Base-by-base conservation (phyloP, 179 eudicot genomes). In the Silene coronaria region DNA sequence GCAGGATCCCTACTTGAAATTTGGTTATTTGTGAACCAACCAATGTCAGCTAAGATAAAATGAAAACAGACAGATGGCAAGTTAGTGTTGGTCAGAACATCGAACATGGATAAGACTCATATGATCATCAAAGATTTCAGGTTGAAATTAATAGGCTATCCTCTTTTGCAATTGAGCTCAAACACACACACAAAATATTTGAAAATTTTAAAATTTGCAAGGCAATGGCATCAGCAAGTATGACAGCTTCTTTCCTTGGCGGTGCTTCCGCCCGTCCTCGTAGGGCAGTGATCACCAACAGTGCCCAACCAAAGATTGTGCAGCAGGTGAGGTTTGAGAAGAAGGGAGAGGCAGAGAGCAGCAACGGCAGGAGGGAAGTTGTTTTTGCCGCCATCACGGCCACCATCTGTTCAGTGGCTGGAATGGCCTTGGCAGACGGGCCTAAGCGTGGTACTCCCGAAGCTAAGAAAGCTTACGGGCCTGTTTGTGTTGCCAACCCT, bases 331-430 rank as follows among this genome's bases (percentile, higher is more conserved):
- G 76, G 48, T 58, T 55, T 73, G 80, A 76, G 75, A 46, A 69
- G 65, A 80, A 80, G 46, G 80, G 74, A 63, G 83, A 73, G 21
- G 63, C 24, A 19, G 66, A 42, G 17, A 76, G 10, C 77, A 80
- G 42, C 77, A 80, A 81, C n/a, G 83, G 83, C 2, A 81, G 83
- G 75, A 81, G 80, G 46, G 83, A 81, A 32, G 70, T 81, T 17
- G 48, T 81, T 51, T 77, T 81, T 26, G 83, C 78, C 12, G 77
- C 65, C n/a, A 76, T 79, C 17, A 76, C 80, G 2, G 78, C 83
- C 6, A 76, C 83, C n/a, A 5, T 81, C 13, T 73, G 78, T 55
- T 81, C 83, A 1, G 75, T 55, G 16, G 75, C 83, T 11, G 80
- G 80, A 13, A 12, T 76, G 22, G 83, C 83, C 0, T 6, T 77